Base-by-base conservation (phyloP, 2,329 filamentous ascomycete species). In the Aspergillus nomiae region DNA sequence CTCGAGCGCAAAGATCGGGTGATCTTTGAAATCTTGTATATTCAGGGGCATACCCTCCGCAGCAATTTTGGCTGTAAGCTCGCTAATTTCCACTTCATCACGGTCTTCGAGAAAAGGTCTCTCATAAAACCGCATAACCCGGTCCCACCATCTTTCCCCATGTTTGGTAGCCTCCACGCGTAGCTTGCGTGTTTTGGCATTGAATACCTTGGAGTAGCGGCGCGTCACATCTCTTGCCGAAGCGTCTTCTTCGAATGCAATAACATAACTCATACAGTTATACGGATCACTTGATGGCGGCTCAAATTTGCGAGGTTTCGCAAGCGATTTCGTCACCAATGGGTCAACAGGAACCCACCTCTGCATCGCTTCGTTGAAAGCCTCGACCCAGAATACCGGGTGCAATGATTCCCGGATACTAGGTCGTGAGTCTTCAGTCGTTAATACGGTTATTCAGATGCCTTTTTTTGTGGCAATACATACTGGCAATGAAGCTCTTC, bases 361-460 rank as follows among this genome's bases (percentile, higher is more conserved):
- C 74, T 97, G 92, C 67, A 92, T 87, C 0, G 91, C 90, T 59
- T 88, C 83, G 66, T 97, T 94, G 67, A 97, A 91, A 4, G 92
- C 89, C 78, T 99, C 95, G 0, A 97, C 90, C 95, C 95, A 99
- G 74, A 93, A 98, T 3, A 98, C 85, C 0, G 95, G 95, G 71
- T 90, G 92, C 0, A 86, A 77, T 0, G 92, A 94, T 72, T 94
- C 92, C 28, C 84, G 84, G 12, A 90, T 85, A 16, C 73, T 78
- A 24, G 77, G 78, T 38, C 75, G 74, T 28, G 78, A 76, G 12
- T 75, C 77, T 57, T 81, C 51, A 28, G 62, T 63, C 57, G 59
- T 61, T 69, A 72, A 59, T 46, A 28, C 53, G 32, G 21, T 16
- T 12, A 48, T 24, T 10, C 10, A 12, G 7, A 32, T n/a, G 19